phyloP scores from a whole-genome alignment of 495 filamentous ascomycete genomes.

The Neurospora sp. region DNA sequence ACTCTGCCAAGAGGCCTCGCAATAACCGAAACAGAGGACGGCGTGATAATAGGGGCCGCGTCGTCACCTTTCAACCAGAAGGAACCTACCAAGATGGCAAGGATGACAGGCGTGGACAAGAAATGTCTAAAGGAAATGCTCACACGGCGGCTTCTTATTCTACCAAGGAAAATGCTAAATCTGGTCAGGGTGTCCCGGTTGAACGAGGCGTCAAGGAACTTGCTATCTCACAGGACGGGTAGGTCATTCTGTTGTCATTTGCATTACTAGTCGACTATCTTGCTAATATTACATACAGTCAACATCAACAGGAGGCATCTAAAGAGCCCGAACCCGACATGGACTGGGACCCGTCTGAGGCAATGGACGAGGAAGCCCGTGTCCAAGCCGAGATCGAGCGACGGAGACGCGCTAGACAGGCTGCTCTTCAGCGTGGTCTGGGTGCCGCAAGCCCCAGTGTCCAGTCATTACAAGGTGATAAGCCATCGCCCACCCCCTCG shows the following conservation, averaged over 20 bases:
- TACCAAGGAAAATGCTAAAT: slow-evolving; percentile 57
- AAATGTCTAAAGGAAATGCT: slow-evolving; percentile 22
- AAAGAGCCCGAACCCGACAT: slow-evolving; percentile 20
- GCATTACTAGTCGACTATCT: slow-evolving; percentile 1
- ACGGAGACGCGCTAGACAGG: slow-evolving; percentile 77
- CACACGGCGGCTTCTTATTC: slow-evolving; percentile 24
- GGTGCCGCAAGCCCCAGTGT: slow-evolving; percentile 64
- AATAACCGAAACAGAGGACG: slow-evolving; percentile 48
- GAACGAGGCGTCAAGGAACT: slow-evolving; percentile 32
- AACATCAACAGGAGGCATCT: not conserved
- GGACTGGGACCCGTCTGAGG: slow-evolving; percentile 39
- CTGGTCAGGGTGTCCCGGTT: slow-evolving; percentile 47
- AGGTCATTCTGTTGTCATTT: not conserved
- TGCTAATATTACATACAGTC: slow-evolving; percentile 1
- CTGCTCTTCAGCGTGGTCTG: slow-evolving; percentile 70
- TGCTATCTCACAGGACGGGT: slow-evolving; percentile 17
- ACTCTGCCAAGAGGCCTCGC: slow-evolving; percentile 51
- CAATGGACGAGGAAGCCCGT: slow-evolving; percentile 53
- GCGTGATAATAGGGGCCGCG: slow-evolving; percentile 23
- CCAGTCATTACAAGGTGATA: slow-evolving; percentile 60
- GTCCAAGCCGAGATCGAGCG: slow-evolving; percentile 64
- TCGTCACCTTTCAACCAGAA: slow-evolving; percentile 7
- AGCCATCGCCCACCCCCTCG: slow-evolving; percentile 44
- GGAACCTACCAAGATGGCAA: slow-evolving; percentile 33
- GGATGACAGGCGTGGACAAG: slow-evolving; percentile 29